These are phyloP conservation scores for Trametes elegans DNA, from an alignment of 768 basidiomycete species.

Conservation along the genomic window DNA sequence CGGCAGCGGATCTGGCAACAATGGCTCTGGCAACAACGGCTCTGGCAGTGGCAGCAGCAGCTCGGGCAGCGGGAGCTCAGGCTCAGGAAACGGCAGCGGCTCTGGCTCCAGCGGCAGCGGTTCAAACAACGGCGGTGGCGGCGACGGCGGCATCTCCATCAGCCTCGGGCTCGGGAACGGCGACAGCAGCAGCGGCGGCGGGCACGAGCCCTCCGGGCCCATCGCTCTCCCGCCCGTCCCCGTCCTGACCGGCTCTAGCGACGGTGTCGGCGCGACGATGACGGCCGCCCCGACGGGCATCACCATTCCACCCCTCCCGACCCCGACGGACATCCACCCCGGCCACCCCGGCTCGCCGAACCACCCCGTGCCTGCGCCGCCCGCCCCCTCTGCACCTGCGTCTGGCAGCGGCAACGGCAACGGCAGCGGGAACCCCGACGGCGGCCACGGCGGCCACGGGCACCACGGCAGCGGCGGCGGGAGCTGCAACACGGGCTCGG, in stretches of 20 bases:
- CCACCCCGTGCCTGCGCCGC: too few species aligned
- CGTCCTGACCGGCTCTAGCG: neutral
- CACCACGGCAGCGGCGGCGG: neutral
- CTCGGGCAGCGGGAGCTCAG: too few species aligned
- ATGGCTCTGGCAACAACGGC: too few species aligned
- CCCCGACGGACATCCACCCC: neutral
- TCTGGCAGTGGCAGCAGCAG: too few species aligned
- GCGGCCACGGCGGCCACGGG: neutral
- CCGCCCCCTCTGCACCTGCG: neutral
- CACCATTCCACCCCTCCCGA: neutral
- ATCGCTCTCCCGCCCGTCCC: neutral
- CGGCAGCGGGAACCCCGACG: neutral
- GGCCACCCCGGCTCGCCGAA: neutral
- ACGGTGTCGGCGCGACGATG: neutral
- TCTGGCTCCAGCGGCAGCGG: too few species aligned
- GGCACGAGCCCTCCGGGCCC: too few species aligned
- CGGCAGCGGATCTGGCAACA: too few species aligned
- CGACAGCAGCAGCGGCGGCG: neutral
- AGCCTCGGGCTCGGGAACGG: neutral
- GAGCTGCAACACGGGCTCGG: slow-evolving; percentile 11
- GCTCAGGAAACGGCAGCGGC: too few species aligned
- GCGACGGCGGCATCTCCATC: neutral
- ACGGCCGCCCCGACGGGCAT: too few species aligned
- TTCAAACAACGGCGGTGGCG: too few species aligned
- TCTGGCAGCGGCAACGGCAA: neutral